Evolutionary conservation across 345 rosid genomes (phyloP), one percentile per base, ranked within the genome.

Genomic region (Mangifera indica): DNA sequence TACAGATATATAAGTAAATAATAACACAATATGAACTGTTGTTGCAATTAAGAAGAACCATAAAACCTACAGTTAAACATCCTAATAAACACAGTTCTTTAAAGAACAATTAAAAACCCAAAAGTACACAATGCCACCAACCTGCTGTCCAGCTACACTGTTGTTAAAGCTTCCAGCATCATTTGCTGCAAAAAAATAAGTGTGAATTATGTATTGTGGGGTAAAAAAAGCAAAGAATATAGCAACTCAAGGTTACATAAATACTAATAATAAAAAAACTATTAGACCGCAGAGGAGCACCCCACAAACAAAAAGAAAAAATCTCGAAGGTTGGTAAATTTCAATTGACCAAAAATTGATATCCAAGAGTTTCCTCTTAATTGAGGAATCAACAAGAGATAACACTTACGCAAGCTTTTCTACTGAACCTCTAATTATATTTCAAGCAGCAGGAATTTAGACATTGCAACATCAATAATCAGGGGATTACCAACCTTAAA

Each of bases 81-180:
- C 42, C 32, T 21, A 63, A 21, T 14, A 21, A 63, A 63, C n/a
- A 51, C 29, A 63, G 11, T 12, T 45, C 67, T 21, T 63, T 21
- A 22, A 63, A 63, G 34, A 25, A 13, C 10, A 26, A 8, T 8
- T 11, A 9, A 10, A 42, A 62, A 62, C 66, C 21, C 15, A 21
- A 51, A 26, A 29, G 5, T 17, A 51, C 8, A 46, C 51, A 29
- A 67, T 32, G 44, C 49, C 52, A 57, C 82, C 20, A 77, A 93
- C 97, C 97, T 93, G 93, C 70, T 91, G 85, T 53, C 81, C 98
- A 18, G 93, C 87, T 70, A 93, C 91, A 69, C 95, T 93, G 57
- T 91, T 93, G 76, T 93, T 93, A 78, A 91, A 93, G 83, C 97
- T 87, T 54, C 87, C 91, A 18, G 93, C 84, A 86, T 89, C 98